Evolutionary conservation across 208 protist species (phyloP).

Genomic region (Endotrypanum monterogeii): DNA sequence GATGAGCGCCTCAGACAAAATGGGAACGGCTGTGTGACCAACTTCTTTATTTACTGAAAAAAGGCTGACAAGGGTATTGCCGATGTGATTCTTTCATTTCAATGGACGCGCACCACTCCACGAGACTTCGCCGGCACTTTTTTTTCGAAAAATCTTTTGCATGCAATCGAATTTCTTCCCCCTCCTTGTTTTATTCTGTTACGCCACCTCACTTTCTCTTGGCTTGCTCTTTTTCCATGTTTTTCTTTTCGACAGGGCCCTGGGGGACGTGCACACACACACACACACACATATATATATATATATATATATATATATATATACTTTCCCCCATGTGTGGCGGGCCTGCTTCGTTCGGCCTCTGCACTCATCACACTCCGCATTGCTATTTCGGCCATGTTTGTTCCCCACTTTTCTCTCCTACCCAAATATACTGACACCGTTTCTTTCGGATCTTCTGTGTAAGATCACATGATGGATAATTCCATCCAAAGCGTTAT

Average conservation of each 20-base stretch:
- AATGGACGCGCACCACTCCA: neutral
- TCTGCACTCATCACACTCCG: too few species aligned
- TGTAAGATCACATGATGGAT: too few species aligned
- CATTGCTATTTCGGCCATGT: too few species aligned
- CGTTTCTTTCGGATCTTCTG: too few species aligned
- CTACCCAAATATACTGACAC: too few species aligned
- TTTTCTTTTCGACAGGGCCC: neutral
- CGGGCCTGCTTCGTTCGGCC: too few species aligned
- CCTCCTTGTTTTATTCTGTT: too few species aligned
- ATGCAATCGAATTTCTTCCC: neutral
- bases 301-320: too few species aligned
- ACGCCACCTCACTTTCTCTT: too few species aligned
- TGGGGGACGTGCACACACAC: neutral
- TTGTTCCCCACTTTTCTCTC: too few species aligned
- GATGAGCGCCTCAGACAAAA: neutral
- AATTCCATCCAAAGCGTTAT: too few species aligned
- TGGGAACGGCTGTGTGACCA: neutral
- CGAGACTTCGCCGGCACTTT: neutral
- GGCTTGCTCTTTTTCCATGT: neutral
- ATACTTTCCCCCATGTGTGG: too few species aligned
- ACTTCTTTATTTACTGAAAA: conserved; percentile 1
- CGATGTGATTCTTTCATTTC: neutral
- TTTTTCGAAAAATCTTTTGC: conserved; percentile 8
- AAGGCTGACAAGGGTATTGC: neutral
- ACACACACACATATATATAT: neutral